phyloP scores from a whole-genome alignment of 805 yeast species.

The Ogataea corticis region DNA sequence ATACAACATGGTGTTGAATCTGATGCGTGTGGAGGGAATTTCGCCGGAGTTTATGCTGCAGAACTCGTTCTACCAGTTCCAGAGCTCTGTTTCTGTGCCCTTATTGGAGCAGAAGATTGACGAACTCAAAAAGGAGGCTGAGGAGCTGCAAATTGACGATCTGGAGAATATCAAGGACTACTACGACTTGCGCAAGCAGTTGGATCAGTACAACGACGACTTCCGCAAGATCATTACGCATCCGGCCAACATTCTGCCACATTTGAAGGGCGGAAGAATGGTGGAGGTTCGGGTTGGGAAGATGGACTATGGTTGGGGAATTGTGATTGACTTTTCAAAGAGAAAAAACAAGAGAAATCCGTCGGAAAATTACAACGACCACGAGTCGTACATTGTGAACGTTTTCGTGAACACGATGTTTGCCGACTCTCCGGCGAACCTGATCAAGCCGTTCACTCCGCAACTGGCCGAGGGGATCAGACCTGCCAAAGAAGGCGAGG shows the following conservation, averaged over 20 bases:
- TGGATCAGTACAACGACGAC: slow-evolving; percentile 70
- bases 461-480: slow-evolving; percentile 84
- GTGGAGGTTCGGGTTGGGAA: slow-evolving; percentile 62
- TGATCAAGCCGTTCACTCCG: slow-evolving; percentile 77
- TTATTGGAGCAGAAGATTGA: slow-evolving; percentile 65
- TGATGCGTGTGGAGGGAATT: slow-evolving; percentile 96
- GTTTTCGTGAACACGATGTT: slow-evolving; percentile 80
- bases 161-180: slow-evolving; percentile 75
- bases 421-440: slow-evolving; percentile 78
- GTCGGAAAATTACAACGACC: slow-evolving; percentile 65
- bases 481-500: slow-evolving; percentile 75
- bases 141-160: slow-evolving; percentile 63
- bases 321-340: slow-evolving; percentile 74
- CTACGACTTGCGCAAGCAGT: slow-evolving; percentile 75
- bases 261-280: slow-evolving; percentile 86
- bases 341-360: slow-evolving; percentile 59
- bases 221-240: slow-evolving; percentile 82
- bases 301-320: slow-evolving; percentile 94
- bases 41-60: slow-evolving; percentile 98
- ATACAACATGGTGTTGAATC: slow-evolving; percentile 93
- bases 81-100: slow-evolving; percentile 90
- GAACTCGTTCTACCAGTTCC: slow-evolving; percentile 92
- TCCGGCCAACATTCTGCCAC: slow-evolving; percentile 83
- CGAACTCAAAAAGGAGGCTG: slow-evolving; percentile 51
- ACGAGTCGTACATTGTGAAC: slow-evolving; percentile 84